Percentiles rank a stretch among this genome's conserved stretches.
Conservation (phyloP, 1,139 yeast genomes). For the Diutina pseudorugosa region DNA sequence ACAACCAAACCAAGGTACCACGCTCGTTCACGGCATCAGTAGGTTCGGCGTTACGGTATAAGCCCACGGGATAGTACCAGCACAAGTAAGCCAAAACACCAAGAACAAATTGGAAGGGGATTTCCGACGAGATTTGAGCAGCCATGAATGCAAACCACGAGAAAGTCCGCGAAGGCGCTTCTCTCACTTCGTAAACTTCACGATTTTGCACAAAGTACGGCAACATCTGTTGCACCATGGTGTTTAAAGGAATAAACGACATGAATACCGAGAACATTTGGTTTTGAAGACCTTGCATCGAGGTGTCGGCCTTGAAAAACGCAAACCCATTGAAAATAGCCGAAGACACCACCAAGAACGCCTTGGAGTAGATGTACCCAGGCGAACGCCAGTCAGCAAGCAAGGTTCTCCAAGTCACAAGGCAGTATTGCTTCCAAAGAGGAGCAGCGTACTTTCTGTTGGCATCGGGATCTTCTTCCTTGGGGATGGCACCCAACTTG, state of each 20-base stretch:
- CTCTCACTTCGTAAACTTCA: slow-evolving; percentile 3
- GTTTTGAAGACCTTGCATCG: slow-evolving; percentile 13
- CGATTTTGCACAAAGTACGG: slow-evolving; percentile 4
- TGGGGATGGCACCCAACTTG: slow-evolving; percentile 22
- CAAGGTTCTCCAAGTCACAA: slow-evolving; percentile 10
- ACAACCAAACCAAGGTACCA: slow-evolving; percentile 14
- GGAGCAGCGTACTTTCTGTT: slow-evolving; percentile 10
- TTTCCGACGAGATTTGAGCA: slow-evolving; percentile 3
- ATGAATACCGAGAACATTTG: slow-evolving; percentile 2
- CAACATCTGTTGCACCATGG: slow-evolving; percentile 5
- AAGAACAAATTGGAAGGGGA: slow-evolving; percentile 19
- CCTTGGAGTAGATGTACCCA: slow-evolving; percentile 11
- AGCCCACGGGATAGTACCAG: slow-evolving; percentile 78
- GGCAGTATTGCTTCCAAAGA: slow-evolving; percentile 8
- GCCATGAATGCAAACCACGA: slow-evolving; percentile 3
- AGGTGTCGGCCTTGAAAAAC: slow-evolving; percentile 10
- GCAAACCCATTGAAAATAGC: slow-evolving; percentile 12
- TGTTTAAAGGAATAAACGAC: slow-evolving; percentile 4
- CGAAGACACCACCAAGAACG: slow-evolving; percentile 10
- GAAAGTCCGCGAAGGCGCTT: slow-evolving; percentile 2
- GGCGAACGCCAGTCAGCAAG: slow-evolving; percentile 13
- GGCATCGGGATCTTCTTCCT: slow-evolving; percentile 8
- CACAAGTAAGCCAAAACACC: slow-evolving; percentile 60
- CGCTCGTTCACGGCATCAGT: slow-evolving; percentile 8
- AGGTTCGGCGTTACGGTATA: slow-evolving; percentile 40